These are phyloP conservation scores for Hippophae rhamnoides DNA, from an alignment of 306 rosid genomes.

Conservation along the genomic window DNA sequence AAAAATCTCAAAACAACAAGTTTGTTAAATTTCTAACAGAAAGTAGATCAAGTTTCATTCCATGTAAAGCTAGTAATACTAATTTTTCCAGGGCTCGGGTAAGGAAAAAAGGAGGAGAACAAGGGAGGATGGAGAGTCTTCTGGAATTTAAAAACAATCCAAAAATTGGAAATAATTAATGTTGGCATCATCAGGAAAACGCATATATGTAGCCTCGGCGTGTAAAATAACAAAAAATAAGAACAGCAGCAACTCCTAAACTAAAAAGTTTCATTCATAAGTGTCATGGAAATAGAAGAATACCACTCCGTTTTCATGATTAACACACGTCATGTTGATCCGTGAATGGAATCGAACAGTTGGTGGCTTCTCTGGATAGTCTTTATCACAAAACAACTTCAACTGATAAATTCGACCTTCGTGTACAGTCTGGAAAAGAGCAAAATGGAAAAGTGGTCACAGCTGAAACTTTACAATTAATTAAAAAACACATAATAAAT, in stretches of 20 bases:
- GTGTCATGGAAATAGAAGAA: constrained; percentile 14
- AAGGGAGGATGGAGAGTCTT: no score
- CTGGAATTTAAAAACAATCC: no score
- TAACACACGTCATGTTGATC: constrained; percentile 91
- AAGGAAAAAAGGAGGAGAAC: no score
- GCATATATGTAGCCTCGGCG: no score
- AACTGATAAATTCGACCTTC: constrained; percentile 98
- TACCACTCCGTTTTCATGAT: constrained; percentile 99
- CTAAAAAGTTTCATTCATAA: not conserved
- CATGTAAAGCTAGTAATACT: no score
- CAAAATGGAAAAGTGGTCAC: constrained; percentile 12
- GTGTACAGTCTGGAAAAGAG: constrained; percentile 68
- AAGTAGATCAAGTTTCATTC: no score
- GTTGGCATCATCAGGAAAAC: no score
- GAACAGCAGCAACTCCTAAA: no score
- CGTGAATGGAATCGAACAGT: constrained; percentile 97
- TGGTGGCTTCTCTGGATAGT: constrained; percentile 99
- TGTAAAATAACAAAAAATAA: no score
- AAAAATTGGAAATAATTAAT: no score
- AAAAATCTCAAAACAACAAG: not conserved
- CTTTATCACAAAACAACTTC: constrained; percentile 97
- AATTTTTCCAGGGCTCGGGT: no score
- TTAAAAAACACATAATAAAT: not conserved
- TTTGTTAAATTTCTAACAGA: no score
- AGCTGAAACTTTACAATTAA: constrained; percentile 11